These are phyloP conservation scores for Phaffia tasmanica DNA, from an alignment of 768 basidiomycete genomes.

Conservation along the genomic window DNA sequence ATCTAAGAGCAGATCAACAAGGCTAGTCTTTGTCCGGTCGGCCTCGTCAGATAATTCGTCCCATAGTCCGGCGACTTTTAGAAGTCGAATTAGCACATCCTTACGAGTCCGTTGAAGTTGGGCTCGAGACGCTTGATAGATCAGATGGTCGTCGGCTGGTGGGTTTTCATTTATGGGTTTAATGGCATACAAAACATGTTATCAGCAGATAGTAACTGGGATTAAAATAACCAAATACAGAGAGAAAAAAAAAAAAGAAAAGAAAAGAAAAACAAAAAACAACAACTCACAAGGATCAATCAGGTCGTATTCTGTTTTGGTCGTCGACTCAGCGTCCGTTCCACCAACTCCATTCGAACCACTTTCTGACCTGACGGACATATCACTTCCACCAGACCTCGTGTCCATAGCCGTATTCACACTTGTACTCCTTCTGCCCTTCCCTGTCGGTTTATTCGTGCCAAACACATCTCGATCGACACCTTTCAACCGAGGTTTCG, in stretches of 20 bases:
- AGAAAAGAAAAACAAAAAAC: not conserved
- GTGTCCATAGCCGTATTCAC: not conserved
- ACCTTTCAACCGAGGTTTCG: not conserved
- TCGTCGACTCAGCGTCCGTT: not conserved
- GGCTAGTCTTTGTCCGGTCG: constrained; percentile 3
- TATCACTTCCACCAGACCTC: not conserved
- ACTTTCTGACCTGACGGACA: too few species aligned
- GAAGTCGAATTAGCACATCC: constrained; percentile 19
- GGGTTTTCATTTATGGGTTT: not conserved
- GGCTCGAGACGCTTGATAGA: constrained; percentile 8
- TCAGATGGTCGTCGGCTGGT: constrained; percentile 24
- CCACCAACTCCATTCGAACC: constrained; percentile 3
- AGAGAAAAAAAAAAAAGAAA: too few species aligned
- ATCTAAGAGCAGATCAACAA: constrained; percentile 13
- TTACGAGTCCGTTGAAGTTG: constrained; percentile 16
- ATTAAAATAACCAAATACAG: not conserved
- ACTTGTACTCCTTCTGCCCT: not conserved
- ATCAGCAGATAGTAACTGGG: not conserved
- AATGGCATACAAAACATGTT: not conserved
- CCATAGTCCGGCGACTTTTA: constrained; percentile 15
- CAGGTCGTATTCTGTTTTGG: constrained; percentile 4
- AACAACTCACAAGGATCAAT: constrained; percentile 12
- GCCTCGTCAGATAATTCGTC: constrained; percentile 11
- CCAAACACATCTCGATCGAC: not conserved
- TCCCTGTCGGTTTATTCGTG: not conserved